Evolutionary conservation across 257 asterid genomes (phyloP).

Genomic region (Buddleja alternifolia): DNA sequence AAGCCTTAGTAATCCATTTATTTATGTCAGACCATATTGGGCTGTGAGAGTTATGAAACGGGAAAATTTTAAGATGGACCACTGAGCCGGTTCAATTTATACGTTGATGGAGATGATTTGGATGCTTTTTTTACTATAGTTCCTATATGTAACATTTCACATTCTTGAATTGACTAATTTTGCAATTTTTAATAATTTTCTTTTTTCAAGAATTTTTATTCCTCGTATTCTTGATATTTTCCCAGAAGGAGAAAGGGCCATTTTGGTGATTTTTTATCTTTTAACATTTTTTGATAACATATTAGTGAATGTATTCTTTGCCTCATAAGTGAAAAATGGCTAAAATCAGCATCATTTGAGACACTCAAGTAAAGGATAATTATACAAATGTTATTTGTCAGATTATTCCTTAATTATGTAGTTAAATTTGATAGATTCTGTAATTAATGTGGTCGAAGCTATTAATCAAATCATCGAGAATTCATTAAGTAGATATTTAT

Average conservation of each 20-base stretch:
- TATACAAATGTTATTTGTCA: neutral
- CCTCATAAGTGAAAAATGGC: neutral
- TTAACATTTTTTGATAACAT: neutral
- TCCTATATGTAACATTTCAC: too few relatives aligned
- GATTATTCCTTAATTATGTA: neutral
- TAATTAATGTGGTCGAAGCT: neutral
- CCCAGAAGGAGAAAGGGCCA: neutral
- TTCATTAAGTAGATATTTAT: neutral
- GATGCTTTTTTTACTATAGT: too few relatives aligned
- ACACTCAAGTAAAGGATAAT: neutral
- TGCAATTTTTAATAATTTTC: too few relatives aligned
- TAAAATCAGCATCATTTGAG: neutral
- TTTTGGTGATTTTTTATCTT: neutral
- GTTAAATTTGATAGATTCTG: neutral
- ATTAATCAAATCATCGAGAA: neutral
- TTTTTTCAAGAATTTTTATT: too few relatives aligned
- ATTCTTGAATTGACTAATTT: too few relatives aligned
- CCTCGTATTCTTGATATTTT: too few relatives aligned
- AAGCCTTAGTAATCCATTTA: too few relatives aligned
- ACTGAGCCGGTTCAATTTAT: too few relatives aligned
- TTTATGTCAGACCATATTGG: too few relatives aligned
- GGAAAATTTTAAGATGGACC: too few relatives aligned
- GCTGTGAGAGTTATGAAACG: too few relatives aligned
- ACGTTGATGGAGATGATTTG: too few relatives aligned
- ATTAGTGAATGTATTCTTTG: neutral